phyloP scores from a whole-genome alignment of 352 stramenopile genomes.

The Globisporangium perplexum region DNA sequence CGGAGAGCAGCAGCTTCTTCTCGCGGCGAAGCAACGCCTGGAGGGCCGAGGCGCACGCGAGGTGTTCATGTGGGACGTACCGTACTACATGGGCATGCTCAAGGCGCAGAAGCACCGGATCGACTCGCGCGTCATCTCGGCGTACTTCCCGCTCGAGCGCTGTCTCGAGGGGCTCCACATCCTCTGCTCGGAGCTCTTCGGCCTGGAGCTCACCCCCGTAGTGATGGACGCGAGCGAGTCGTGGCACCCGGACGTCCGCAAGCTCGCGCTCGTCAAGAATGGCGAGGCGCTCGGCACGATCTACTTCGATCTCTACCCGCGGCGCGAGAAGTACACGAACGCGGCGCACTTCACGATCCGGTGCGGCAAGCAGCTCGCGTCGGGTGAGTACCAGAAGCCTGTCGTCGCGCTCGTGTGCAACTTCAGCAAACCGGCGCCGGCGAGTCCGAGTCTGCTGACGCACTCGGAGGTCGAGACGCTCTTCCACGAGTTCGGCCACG shows the following conservation, averaged over 20 bases:
- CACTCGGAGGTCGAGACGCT: conserved; percentile 93
- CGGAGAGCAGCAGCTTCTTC: conserved; percentile 49
- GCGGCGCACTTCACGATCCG: conserved; percentile 96
- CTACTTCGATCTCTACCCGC: conserved; percentile 94
- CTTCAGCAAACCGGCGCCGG: conserved; percentile 74
- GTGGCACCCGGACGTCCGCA: conserved; percentile 87
- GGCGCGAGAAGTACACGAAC: conserved; percentile 82
- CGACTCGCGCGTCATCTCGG: conserved; percentile 71
- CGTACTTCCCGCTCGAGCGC: conserved; percentile 90
- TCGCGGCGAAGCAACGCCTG: conserved; percentile 54
- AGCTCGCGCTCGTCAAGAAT: conserved; percentile 81
- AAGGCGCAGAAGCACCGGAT: conserved; percentile 69
- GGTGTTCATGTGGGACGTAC: conserved; percentile 93
- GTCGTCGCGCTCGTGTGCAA: conserved; percentile 93
- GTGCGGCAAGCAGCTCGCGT: conserved; percentile 77
- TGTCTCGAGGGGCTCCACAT: conserved; percentile 89
- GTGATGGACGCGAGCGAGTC: conserved; percentile 74
- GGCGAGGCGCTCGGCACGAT: conserved; percentile 82
- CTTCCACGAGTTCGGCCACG: conserved; percentile 97
- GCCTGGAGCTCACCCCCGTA: conserved; percentile 80
- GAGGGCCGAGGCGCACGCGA: conserved; percentile 34
- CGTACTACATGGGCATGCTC: conserved; percentile 91
- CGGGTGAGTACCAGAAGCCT: conserved; percentile 88
- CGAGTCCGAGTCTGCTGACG: conserved; percentile 67
- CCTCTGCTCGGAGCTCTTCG: conserved; percentile 89